These are phyloP conservation scores for Drechmeria coniospora DNA, from an alignment of 2,329 filamentous ascomycete species.

Conservation along the genomic window DNA sequence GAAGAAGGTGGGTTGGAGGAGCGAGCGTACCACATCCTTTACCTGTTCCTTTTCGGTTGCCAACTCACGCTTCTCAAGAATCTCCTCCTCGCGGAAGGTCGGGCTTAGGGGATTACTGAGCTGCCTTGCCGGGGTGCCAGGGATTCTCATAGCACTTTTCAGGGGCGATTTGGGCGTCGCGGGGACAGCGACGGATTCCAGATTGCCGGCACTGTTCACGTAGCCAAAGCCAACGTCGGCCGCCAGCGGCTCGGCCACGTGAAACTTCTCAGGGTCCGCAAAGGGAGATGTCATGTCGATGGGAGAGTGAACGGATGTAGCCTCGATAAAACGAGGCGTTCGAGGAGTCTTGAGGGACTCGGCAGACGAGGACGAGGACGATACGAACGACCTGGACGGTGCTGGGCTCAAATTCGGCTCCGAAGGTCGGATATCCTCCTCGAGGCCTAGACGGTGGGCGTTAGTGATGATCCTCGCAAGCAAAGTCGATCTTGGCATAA, in stretches of 20 bases:
- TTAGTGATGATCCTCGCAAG: constrained; percentile 8
- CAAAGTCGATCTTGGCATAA: constrained; percentile 3
- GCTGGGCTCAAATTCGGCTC: constrained; percentile 37
- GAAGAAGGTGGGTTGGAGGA: not conserved
- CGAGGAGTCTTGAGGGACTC: constrained; percentile 51
- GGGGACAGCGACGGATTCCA: constrained; percentile 43
- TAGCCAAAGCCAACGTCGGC: constrained; percentile 90
- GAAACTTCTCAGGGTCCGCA: constrained; percentile 39
- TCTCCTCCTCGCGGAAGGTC: constrained; percentile 77
- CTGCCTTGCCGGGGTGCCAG: constrained; percentile 61
- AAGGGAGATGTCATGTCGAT: constrained; percentile 48
- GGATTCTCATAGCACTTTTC: constrained; percentile 80
- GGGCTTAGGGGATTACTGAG: constrained; percentile 72
- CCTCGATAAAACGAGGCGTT: constrained; percentile 67
- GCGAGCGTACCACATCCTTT: constrained; percentile 61
- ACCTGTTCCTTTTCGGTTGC: constrained; percentile 75
- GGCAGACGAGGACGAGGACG: constrained; percentile 34
- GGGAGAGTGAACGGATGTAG: constrained; percentile 64
- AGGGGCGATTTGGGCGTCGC: constrained; percentile 63
- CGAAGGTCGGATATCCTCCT: constrained; percentile 41
- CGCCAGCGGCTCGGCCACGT: constrained; percentile 49
- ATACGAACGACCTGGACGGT: constrained; percentile 32
- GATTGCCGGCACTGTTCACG: constrained; percentile 40
- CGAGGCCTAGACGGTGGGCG: constrained; percentile 15
- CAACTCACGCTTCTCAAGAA: constrained; percentile 71